Conservation (phyloP, 306 rosid genomes). For the Trifolium pratense region DNA sequence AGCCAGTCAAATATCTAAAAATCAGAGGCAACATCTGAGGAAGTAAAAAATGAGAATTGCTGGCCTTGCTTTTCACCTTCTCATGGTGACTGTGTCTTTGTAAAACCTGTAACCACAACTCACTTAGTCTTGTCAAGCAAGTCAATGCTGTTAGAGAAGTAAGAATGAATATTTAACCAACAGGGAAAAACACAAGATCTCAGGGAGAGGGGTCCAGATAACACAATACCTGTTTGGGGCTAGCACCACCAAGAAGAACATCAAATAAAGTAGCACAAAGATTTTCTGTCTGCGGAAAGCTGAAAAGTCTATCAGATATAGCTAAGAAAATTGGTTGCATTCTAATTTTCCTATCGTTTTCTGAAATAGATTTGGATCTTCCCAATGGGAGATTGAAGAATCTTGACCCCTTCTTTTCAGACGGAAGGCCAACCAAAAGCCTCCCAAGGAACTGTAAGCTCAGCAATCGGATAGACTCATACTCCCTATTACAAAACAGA, state of each 20-base stretch:
- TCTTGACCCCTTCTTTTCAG: constrained; percentile 91
- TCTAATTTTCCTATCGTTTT: constrained; percentile 63
- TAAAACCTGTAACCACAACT: constrained; percentile 69
- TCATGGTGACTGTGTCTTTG: constrained; percentile 78
- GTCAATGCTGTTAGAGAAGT: constrained; percentile 32
- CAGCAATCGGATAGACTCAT: constrained; percentile 89
- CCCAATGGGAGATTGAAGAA: constrained; percentile 83
- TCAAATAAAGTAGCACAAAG: constrained; percentile 92
- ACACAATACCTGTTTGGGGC: constrained; percentile 90
- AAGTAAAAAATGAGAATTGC: constrained; percentile 75
- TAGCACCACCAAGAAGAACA: constrained; percentile 99
- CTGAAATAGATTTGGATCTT: constrained; percentile 68
- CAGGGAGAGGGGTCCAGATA: constrained; percentile 17
- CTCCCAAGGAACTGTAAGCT: constrained; percentile 93
- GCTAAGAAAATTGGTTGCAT: constrained; percentile 80
- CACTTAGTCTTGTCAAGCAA: constrained; percentile 14
- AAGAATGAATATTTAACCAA: constrained; percentile 21
- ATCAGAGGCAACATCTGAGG: constrained; percentile 89
- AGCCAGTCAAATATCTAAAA: constrained; percentile 80
- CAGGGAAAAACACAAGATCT: constrained; percentile 4
- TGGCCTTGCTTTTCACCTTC: constrained; percentile 75
- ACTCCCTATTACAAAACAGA: constrained; percentile 60
- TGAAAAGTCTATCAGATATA: constrained; percentile 84
- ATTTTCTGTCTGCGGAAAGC: constrained; percentile 90
- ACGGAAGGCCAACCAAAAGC: constrained; percentile 89